phyloP scores from a whole-genome alignment of 2,329 filamentous ascomycete genomes.

The Paraphoma sp. region DNA sequence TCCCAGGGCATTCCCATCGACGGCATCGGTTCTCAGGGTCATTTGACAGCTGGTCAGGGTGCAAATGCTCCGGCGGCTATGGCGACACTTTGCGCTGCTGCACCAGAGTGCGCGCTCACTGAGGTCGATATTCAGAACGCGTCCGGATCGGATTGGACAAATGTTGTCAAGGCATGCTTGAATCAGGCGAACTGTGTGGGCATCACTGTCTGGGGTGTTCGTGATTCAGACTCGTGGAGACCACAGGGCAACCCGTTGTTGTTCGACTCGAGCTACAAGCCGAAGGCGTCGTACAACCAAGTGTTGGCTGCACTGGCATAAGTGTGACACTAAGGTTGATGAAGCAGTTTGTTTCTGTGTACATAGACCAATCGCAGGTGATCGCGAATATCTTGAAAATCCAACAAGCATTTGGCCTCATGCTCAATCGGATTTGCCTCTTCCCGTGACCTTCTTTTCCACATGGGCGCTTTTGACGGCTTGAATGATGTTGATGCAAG shows the following conservation, averaged over 20 bases:
- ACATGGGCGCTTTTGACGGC: slow-evolving; percentile 26
- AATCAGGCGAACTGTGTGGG: slow-evolving; percentile 67
- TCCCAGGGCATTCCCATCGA: slow-evolving; percentile 69
- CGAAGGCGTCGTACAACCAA: slow-evolving; percentile 51
- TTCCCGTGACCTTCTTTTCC: slow-evolving; percentile 19
- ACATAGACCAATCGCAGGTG: slow-evolving; percentile 6
- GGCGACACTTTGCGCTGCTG: slow-evolving; percentile 60
- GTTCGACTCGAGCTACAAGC: slow-evolving; percentile 52
- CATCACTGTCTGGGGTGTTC: slow-evolving; percentile 68
- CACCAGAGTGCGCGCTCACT: slow-evolving; percentile 68
- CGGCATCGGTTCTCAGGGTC: slow-evolving; percentile 59
- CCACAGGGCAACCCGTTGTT: slow-evolving; percentile 50
- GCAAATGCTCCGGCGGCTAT: slow-evolving; percentile 57
- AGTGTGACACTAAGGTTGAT: not conserved
- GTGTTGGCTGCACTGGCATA: slow-evolving; percentile 37
- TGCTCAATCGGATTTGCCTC: slow-evolving; percentile 12
- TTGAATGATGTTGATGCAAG: slow-evolving; percentile 35
- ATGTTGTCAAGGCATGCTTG: slow-evolving; percentile 65
- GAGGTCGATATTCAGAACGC: slow-evolving; percentile 72
- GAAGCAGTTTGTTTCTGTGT: slow-evolving; percentile 6
- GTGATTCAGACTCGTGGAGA: slow-evolving; percentile 57
- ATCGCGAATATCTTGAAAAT: slow-evolving; percentile 1
- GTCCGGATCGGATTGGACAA: slow-evolving; percentile 63
- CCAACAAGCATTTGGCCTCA: not conserved
- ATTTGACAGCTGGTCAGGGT: slow-evolving; percentile 59